Conservation (phyloP, 768 basidiomycete species). For the Candolleomyces aberdarensis region DNA sequence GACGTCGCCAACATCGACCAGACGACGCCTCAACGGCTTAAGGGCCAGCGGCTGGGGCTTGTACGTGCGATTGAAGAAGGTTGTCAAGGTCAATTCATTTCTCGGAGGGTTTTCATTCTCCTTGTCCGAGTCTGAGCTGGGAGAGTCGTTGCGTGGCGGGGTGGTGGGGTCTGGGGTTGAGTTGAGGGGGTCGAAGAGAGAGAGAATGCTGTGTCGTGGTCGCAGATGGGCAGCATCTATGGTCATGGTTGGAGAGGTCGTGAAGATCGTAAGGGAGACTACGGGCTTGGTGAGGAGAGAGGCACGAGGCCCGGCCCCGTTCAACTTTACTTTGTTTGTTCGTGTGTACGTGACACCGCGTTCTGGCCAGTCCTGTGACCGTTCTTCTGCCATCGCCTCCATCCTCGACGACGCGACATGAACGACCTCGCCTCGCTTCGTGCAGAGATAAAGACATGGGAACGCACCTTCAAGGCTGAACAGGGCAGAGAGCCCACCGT, state of each 20-base stretch:
- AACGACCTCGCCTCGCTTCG: conserved; percentile 49
- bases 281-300: conserved; percentile 19
- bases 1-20: conserved; percentile 50
- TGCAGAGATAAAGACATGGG: conserved; percentile 76
- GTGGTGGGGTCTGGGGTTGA: conserved; percentile 13
- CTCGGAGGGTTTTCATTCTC: conserved; percentile 32
- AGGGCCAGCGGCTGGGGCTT: conserved; percentile 22
- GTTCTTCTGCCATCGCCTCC: conserved; percentile 1
- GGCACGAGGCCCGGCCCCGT: not conserved
- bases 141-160: conserved; percentile 23
- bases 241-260: conserved; percentile 10
- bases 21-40: conserved; percentile 34
- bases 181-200: conserved; percentile 52
- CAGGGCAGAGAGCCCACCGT: conserved; percentile 61
- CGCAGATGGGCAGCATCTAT: conserved; percentile 29
- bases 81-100: conserved; percentile 24
- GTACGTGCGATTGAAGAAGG: conserved; percentile 34
- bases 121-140: conserved; percentile 40
- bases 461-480: conserved; percentile 56
- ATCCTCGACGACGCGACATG: conserved; percentile 20
- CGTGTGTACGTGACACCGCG: conserved; percentile 34
- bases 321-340: conserved; percentile 29
- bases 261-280: not conserved
- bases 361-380: conserved; percentile 7
- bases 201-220: conserved; percentile 45